Percentiles rank a stretch among this genome's conserved stretches.
Conservation (phyloP, 495 filamentous ascomycete species). For the Achaetomiella virescens region DNA sequence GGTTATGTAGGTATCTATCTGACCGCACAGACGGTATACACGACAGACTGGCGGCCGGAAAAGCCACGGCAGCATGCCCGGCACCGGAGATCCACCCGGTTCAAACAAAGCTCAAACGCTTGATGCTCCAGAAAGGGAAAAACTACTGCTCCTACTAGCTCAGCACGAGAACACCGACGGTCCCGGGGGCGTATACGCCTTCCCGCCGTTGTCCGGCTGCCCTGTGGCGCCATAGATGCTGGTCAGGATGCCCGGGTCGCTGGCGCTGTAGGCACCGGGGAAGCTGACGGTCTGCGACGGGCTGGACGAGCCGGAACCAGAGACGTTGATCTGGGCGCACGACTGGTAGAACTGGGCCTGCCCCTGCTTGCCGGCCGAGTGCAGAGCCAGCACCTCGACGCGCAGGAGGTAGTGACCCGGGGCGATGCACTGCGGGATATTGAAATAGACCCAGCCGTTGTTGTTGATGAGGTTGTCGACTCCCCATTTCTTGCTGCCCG, state of each 20-base stretch:
- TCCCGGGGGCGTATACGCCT: slow-evolving; percentile 40
- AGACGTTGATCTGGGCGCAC: slow-evolving; percentile 53
- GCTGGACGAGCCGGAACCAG: slow-evolving; percentile 39
- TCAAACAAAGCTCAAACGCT: not conserved
- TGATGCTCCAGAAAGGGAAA: not conserved
- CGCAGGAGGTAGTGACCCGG: slow-evolving; percentile 50
- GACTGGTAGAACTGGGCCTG: slow-evolving; percentile 52
- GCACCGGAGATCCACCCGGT: not conserved
- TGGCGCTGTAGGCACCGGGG: slow-evolving; percentile 48
- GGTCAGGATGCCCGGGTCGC: slow-evolving; percentile 47
- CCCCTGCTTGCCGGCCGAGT: slow-evolving; percentile 37
- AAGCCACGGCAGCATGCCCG: too few species aligned
- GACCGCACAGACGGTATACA: too few species aligned
- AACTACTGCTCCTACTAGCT: not conserved
- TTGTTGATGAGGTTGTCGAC: slow-evolving; percentile 48
- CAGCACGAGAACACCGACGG: slow-evolving; percentile 40
- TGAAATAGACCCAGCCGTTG: slow-evolving; percentile 44
- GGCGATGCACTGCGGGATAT: slow-evolving; percentile 43
- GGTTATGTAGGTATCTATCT: too few species aligned
- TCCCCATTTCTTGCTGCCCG: slow-evolving; percentile 43
- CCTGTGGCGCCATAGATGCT: slow-evolving; percentile 48
- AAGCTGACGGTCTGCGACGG: slow-evolving; percentile 47
- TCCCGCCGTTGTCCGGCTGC: slow-evolving; percentile 41
- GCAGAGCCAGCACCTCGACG: slow-evolving; percentile 49
- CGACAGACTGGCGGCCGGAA: too few species aligned